Evolutionary conservation across 2,329 filamentous ascomycete species (phyloP).

Genomic region (Dothideomycetes sp.): DNA sequence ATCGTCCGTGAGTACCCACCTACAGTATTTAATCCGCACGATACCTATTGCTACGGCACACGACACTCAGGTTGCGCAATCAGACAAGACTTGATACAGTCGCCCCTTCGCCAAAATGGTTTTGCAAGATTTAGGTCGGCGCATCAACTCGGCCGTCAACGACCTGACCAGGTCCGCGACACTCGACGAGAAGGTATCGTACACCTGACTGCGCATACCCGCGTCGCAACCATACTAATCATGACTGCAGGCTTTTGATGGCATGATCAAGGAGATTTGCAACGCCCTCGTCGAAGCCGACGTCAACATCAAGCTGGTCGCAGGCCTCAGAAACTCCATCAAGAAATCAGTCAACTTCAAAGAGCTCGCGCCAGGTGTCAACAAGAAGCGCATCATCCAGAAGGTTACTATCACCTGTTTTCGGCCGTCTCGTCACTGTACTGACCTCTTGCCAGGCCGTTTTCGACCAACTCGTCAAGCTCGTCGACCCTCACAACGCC

Average conservation of each 20-base stretch:
- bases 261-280: slow-evolving; percentile 97
- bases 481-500: slow-evolving; percentile 91
- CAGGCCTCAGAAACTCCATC: slow-evolving; percentile 86
- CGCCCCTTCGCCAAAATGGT: slow-evolving; percentile 57
- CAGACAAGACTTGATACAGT: slow-evolving; percentile 8
- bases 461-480: slow-evolving; percentile 89
- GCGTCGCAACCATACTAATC: background rate
- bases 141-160: slow-evolving; percentile 92
- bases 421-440: background rate
- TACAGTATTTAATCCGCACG: too few relatives aligned
- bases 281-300: slow-evolving; percentile 92
- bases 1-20: too few relatives aligned
- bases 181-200: slow-evolving; percentile 79
- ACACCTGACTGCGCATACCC: slow-evolving; percentile 4
- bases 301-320: slow-evolving; percentile 90
- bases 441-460: slow-evolving; percentile 47
- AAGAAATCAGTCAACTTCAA: slow-evolving; percentile 88
- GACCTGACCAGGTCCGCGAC: slow-evolving; percentile 88
- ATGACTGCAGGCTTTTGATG: slow-evolving; percentile 69
- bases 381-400: slow-evolving; percentile 97
- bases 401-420: slow-evolving; percentile 40
- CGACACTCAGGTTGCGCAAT: too few relatives aligned
- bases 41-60: too few relatives aligned
- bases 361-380: slow-evolving; percentile 79
- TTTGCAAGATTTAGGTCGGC: slow-evolving; percentile 95